Evolutionary conservation across 352 stramenopile species (phyloP).

Genomic region (Phytopythium boreale): DNA sequence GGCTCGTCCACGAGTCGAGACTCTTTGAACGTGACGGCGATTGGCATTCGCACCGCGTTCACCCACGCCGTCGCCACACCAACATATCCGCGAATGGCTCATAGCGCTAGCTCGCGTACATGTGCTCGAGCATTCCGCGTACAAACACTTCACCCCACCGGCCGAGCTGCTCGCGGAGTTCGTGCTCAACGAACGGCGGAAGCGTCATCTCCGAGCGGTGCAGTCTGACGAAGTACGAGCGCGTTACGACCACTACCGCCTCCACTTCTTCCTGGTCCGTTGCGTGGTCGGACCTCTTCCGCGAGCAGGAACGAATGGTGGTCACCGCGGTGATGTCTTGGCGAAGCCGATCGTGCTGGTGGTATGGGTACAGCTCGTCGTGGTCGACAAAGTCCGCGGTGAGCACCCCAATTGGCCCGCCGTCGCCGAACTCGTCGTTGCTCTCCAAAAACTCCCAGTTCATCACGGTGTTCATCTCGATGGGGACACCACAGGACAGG

Average conservation of each 20-base stretch:
- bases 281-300: slow-evolving; percentile 5
- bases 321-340: slow-evolving; percentile 29
- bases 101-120: background rate
- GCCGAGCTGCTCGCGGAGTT: slow-evolving; percentile 33
- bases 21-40: no score
- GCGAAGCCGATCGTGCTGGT: slow-evolving; percentile 16
- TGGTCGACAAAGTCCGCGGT: slow-evolving; percentile 31
- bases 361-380: slow-evolving; percentile 42
- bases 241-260: slow-evolving; percentile 27
- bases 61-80: no score
- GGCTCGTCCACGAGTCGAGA: no score
- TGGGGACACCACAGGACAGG: slow-evolving; percentile 21
- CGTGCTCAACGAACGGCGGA: slow-evolving; percentile 19
- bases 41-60: no score
- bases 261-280: slow-evolving; percentile 10
- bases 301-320: slow-evolving; percentile 17
- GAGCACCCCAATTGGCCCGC: slow-evolving; percentile 23
- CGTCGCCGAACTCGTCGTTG: slow-evolving; percentile 14
- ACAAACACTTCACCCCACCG: slow-evolving; percentile 48
- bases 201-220: slow-evolving; percentile 17
- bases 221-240: slow-evolving; percentile 27
- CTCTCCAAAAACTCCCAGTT: slow-evolving; percentile 21
- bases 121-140: slow-evolving; percentile 15
- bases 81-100: no score
- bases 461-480: slow-evolving; percentile 12